Conservation (phyloP, 305 asterid species). For the Coffea humblotiana region DNA sequence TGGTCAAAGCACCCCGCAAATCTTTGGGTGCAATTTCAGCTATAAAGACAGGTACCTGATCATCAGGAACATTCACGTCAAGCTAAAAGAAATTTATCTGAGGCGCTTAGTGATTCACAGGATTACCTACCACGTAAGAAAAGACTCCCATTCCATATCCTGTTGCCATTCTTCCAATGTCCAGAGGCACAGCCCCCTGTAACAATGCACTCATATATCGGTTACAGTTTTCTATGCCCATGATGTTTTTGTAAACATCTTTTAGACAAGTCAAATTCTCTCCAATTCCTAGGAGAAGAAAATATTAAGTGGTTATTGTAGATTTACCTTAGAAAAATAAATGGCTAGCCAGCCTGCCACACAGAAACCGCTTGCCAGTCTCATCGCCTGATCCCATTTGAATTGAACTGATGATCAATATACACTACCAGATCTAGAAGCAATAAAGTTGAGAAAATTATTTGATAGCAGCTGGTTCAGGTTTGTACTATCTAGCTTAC, state of each 20-base stretch:
- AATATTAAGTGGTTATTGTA: not conserved
- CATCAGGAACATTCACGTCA: slow-evolving; percentile 11
- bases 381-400: slow-evolving; percentile 69
- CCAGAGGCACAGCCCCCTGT: slow-evolving; percentile 60
- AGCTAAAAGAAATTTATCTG: not conserved
- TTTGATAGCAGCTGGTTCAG: not conserved
- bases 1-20: slow-evolving; percentile 84
- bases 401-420: slow-evolving; percentile 9
- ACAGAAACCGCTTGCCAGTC: slow-evolving; percentile 70
- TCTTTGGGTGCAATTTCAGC: slow-evolving; percentile 93
- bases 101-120: slow-evolving; percentile 9
- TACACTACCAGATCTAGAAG: not conserved
- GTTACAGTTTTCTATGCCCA: not conserved
- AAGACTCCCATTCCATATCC: slow-evolving; percentile 99
- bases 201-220: slow-evolving; percentile 21
- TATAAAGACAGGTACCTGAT: slow-evolving; percentile 84
- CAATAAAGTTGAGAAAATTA: not conserved
- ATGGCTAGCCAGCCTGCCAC: slow-evolving; percentile 85
- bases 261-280: not conserved
- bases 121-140: slow-evolving; percentile 69
- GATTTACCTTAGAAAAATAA: slow-evolving; percentile 71
- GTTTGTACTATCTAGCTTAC: slow-evolving; percentile 34
- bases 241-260: too few species aligned
- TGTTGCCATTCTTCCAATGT: slow-evolving; percentile 83
- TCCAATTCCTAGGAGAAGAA: not conserved